A percentile compares a stretch with the other conserved stretches of the same genome.
These are phyloP conservation scores for Phytophthora pisi DNA, from an alignment of 352 stramenopile genomes.

Conservation along the genomic window DNA sequence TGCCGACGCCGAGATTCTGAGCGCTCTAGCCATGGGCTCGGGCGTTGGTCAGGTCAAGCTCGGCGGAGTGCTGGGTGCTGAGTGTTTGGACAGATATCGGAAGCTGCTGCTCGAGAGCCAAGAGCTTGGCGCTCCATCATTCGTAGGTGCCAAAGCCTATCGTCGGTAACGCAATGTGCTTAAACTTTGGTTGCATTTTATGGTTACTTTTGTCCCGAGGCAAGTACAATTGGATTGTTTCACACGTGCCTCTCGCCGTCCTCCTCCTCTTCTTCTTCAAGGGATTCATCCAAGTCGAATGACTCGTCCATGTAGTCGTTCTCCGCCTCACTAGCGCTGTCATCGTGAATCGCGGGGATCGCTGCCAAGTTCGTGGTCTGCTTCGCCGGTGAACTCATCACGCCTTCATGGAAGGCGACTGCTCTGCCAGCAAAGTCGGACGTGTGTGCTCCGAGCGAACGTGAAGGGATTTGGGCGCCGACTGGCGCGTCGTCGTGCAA, in stretches of 20 bases:
- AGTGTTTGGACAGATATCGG: constrained; percentile 64
- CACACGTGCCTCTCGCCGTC: constrained; percentile 21
- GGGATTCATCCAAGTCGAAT: constrained; percentile 78
- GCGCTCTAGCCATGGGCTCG: constrained; percentile 53
- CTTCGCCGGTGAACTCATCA: constrained; percentile 15
- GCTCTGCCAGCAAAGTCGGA: background rate
- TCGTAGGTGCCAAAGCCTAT: constrained; percentile 41
- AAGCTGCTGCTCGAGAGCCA: constrained; percentile 51
- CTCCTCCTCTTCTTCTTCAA: constrained; percentile 58
- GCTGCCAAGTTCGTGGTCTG: constrained; percentile 1
- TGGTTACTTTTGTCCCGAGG: background rate
- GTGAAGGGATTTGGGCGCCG: background rate
- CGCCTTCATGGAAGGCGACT: constrained; percentile 1
- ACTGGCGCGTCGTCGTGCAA: constrained; percentile 9
- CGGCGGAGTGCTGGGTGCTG: constrained; percentile 50
- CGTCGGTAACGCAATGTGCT: constrained; percentile 21
- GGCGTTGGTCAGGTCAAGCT: constrained; percentile 78
- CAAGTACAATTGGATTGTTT: background rate
- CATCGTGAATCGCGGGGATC: constrained; percentile 7
- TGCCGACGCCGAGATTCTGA: constrained; percentile 46
- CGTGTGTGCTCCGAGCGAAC: background rate
- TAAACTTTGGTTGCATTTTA: background rate
- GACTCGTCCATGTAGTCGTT: constrained; percentile 73
- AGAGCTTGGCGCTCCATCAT: constrained; percentile 50
- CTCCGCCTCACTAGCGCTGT: constrained; percentile 40